Conservation (phyloP, 2,329 filamentous ascomycete species). For the Penicillium sp. region DNA sequence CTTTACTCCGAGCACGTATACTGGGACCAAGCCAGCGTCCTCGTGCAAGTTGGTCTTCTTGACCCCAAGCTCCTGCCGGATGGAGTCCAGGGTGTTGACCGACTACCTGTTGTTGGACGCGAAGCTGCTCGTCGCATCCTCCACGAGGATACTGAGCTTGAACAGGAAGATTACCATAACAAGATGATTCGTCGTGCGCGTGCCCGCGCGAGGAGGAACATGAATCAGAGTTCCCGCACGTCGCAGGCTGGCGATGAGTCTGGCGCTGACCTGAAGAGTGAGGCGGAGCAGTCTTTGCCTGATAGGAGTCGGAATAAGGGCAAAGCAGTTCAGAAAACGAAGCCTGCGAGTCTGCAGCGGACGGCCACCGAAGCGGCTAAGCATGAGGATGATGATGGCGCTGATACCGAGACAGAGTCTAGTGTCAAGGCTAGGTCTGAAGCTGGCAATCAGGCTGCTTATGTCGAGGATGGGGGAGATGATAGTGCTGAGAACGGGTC, state of each 20-base stretch:
- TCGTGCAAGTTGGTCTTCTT: slow-evolving; percentile 59
- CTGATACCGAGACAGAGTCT: slow-evolving; percentile 20
- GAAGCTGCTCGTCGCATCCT: slow-evolving; percentile 44
- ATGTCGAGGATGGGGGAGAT: slow-evolving; percentile 15
- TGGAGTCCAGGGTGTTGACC: slow-evolving; percentile 41
- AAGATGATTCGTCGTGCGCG: slow-evolving; percentile 30
- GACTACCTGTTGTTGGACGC: slow-evolving; percentile 42
- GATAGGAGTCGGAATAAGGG: slow-evolving; percentile 19
- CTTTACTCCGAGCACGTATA: slow-evolving; percentile 60
- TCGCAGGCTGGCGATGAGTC: slow-evolving; percentile 27
- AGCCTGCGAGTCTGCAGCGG: background rate
- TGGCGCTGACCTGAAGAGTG: slow-evolving; percentile 26
- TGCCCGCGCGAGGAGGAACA: slow-evolving; percentile 16
- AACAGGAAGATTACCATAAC: slow-evolving; percentile 39
- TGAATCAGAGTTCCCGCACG: slow-evolving; percentile 8
- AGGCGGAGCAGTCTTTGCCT: slow-evolving; percentile 18
- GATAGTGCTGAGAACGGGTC: slow-evolving; percentile 2
- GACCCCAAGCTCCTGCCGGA: slow-evolving; percentile 57
- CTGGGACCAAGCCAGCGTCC: slow-evolving; percentile 62
- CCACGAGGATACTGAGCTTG: slow-evolving; percentile 38
- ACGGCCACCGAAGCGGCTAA: background rate
- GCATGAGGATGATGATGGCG: slow-evolving; percentile 16
- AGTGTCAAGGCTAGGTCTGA: slow-evolving; percentile 10
- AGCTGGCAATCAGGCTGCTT: slow-evolving; percentile 8
- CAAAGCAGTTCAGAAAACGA: slow-evolving; percentile 22